Percentiles rank a stretch among this genome's conserved stretches.
phyloP scores from a whole-genome alignment of 305 asterid genomes.

The Coffea humblotiana region DNA sequence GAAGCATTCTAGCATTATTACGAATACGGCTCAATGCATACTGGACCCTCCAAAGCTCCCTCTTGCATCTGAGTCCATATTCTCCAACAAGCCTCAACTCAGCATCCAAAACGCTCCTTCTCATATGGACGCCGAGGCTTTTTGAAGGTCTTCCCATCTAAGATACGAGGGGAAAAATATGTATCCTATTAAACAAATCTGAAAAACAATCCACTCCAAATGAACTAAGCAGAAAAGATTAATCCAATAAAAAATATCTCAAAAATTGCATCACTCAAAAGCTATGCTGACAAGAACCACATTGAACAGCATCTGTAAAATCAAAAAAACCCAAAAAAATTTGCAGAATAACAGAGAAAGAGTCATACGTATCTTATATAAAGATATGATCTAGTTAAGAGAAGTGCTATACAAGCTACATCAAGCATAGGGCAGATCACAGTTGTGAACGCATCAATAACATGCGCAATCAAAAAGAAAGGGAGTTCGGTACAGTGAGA shows the following conservation, averaged over 20 bases:
- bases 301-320: neutral
- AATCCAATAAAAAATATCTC: neutral
- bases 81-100: slow-evolving; percentile 41
- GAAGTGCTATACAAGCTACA: neutral
- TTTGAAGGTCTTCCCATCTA: slow-evolving; percentile 41
- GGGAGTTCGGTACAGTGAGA: neutral
- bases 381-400: neutral
- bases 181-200: neutral
- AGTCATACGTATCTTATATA: neutral
- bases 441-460: neutral
- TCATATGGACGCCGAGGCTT: slow-evolving; percentile 41
- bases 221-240: neutral
- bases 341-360: neutral
- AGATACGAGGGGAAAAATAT: neutral
- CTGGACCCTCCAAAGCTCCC: slow-evolving; percentile 42
- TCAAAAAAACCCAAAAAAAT: neutral
- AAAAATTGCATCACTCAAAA: neutral
- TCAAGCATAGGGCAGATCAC: neutral
- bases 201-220: neutral
- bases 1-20: slow-evolving; percentile 37
- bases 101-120: slow-evolving; percentile 45
- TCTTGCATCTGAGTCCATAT: slow-evolving; percentile 38
- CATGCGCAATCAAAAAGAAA: neutral
- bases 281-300: neutral
- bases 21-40: slow-evolving; percentile 42